A percentile compares a stretch with the other conserved stretches of the same genome.
Evolutionary conservation across 768 basidiomycete genomes (phyloP).

Genomic region (Termitomyces sp.): DNA sequence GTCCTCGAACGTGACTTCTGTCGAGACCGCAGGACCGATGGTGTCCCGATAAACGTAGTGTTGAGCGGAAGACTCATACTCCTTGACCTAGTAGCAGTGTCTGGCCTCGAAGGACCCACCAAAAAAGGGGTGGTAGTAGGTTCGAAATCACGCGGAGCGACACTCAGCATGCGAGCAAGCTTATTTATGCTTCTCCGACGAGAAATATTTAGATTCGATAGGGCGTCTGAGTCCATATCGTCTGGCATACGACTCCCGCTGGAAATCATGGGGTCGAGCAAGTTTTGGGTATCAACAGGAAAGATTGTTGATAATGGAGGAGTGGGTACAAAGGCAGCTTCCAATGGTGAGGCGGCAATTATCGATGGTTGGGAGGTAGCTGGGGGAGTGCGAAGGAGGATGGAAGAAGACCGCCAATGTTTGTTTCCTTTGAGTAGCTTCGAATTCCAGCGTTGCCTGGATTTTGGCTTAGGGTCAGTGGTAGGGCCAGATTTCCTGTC

Average conservation of each 20-base stretch:
- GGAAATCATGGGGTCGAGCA: constrained; percentile 10
- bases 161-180: constrained; percentile 25
- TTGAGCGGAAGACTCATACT: constrained; percentile 8
- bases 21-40: neutral
- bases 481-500: neutral
- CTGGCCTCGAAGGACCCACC: neutral
- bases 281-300: constrained; percentile 3
- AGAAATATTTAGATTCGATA: neutral
- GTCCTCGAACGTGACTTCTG: constrained; percentile 8
- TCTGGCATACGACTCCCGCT: constrained; percentile 3
- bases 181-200: constrained; percentile 20
- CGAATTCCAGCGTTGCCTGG: constrained; percentile 9
- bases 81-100: neutral
- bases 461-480: neutral
- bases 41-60: neutral
- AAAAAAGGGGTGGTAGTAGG: neutral
- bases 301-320: constrained; percentile 9
- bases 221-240: constrained; percentile 6
- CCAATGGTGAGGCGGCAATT: neutral
- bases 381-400: neutral
- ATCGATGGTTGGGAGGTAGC: neutral
- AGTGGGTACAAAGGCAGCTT: constrained; percentile 4
- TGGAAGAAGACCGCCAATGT: neutral
- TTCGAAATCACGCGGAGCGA: constrained; percentile 13
- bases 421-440: neutral